phyloP scores from a whole-genome alignment of 1,284 basidiomycete genomes.

The Apiotrichum porosum region DNA sequence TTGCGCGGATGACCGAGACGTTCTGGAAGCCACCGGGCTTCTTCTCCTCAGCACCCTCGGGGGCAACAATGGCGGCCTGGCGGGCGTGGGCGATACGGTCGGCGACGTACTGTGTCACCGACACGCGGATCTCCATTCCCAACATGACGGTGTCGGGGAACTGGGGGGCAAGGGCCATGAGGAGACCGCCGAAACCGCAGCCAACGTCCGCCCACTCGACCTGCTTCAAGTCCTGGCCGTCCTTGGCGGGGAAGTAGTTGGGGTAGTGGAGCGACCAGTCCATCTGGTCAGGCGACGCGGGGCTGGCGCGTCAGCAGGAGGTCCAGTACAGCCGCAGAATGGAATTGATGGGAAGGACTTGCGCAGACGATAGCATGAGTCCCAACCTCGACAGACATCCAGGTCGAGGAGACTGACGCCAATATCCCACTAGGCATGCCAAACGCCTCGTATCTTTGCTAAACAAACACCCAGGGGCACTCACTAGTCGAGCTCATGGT shows the following conservation, averaged over 20 bases:
- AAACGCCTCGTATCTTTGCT: too few relatives aligned
- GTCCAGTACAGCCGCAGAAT: too few relatives aligned
- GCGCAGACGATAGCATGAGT: too few relatives aligned
- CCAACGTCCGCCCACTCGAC: conserved; percentile 97
- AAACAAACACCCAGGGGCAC: conserved; percentile 18
- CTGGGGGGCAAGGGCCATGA: conserved; percentile 82
- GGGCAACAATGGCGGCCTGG: conserved; percentile 51
- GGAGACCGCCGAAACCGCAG: conserved; percentile 93
- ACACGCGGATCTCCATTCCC: conserved; percentile 94
- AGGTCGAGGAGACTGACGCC: too few relatives aligned
- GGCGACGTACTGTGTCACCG: conserved; percentile 93
- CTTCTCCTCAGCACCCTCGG: conserved; percentile 13
- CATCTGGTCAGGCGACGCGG: conserved; percentile 68
- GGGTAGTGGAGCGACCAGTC: conserved; percentile 88
- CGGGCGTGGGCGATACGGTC: conserved; percentile 89
- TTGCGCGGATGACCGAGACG: conserved; percentile 88
- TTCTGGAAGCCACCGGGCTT: conserved; percentile 71
- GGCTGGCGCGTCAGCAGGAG: conserved; percentile 50
- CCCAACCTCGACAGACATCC: too few relatives aligned
- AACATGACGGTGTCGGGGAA: conserved; percentile 92
- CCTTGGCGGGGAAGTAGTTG: conserved; percentile 53
- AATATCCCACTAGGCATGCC: too few relatives aligned
- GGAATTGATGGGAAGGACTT: too few relatives aligned
- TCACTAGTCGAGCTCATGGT: conserved; percentile 82
- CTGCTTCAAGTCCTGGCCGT: conserved; percentile 30